Evolutionary conservation across 768 basidiomycete genomes (phyloP).

Genomic region (Tricholoma hemisulphureum): DNA sequence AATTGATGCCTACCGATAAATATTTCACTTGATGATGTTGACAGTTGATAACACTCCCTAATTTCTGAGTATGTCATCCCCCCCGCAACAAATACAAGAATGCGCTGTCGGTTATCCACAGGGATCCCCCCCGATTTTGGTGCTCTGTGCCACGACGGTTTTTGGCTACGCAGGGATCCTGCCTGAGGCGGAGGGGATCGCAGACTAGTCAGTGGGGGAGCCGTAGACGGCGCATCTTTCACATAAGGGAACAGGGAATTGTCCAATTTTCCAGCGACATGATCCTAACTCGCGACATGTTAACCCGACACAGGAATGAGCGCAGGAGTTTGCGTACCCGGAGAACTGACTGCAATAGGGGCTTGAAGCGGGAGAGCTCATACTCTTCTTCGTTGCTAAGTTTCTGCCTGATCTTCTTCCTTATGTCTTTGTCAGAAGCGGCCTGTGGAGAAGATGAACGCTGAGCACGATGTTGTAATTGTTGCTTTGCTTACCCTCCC

Average conservation of each 20-base stretch:
- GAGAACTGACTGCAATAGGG: slow-evolving; percentile 73
- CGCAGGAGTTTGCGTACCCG: slow-evolving; percentile 52
- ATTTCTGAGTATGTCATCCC: slow-evolving; percentile 97
- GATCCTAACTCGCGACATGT: slow-evolving; percentile 56
- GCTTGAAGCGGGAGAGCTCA: slow-evolving; percentile 92
- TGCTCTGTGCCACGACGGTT: slow-evolving; percentile 86
- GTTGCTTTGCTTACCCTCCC: slow-evolving; percentile 56
- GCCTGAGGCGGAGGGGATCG: slow-evolving; percentile 54
- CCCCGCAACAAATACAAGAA: slow-evolving; percentile 90
- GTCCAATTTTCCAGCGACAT: slow-evolving; percentile 76
- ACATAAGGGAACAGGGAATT: slow-evolving; percentile 84
- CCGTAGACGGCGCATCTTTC: slow-evolving; percentile 66
- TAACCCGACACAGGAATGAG: neutral
- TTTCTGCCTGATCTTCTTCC: slow-evolving; percentile 82
- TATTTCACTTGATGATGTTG: slow-evolving; percentile 74
- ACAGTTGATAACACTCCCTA: slow-evolving; percentile 81
- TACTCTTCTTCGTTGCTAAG: slow-evolving; percentile 84
- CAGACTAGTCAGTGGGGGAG: slow-evolving; percentile 44
- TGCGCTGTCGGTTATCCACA: slow-evolving; percentile 62
- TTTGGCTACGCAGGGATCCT: slow-evolving; percentile 83
- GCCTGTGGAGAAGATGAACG: slow-evolving; percentile 41
- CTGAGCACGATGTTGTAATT: neutral
- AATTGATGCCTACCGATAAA: slow-evolving; percentile 72
- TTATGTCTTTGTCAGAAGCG: slow-evolving; percentile 72
- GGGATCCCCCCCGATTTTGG: slow-evolving; percentile 50